Conservation (phyloP, 75 land plant genomes). For the Pinus tabuliformis region DNA sequence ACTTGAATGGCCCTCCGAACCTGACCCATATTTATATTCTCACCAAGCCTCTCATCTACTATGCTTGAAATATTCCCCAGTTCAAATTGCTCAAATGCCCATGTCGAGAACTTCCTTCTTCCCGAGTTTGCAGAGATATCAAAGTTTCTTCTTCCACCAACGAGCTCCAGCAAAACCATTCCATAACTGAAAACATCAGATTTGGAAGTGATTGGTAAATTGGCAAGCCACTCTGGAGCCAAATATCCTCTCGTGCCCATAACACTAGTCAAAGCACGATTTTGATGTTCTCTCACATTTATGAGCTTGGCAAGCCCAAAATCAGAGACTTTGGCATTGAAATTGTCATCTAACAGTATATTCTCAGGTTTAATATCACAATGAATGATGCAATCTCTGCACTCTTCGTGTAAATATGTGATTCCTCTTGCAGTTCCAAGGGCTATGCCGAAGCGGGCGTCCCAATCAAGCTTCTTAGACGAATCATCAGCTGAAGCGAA, state of each 20-base stretch:
- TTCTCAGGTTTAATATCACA: constrained; percentile 97
- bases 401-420: constrained; percentile 29
- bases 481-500: background rate
- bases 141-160: constrained; percentile 72
- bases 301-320: constrained; percentile 78
- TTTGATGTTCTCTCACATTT: constrained; percentile 53
- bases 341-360: constrained; percentile 74
- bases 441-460: constrained; percentile 24
- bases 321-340: constrained; percentile 81
- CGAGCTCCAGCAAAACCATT: constrained; percentile 81
- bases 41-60: constrained; percentile 49
- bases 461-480: constrained; percentile 19
- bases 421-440: constrained; percentile 32
- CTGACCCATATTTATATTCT: constrained; percentile 43
- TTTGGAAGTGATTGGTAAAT: constrained; percentile 71
- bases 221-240: constrained; percentile 89
- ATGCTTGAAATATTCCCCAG: constrained; percentile 47
- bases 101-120: constrained; percentile 55
- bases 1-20: constrained; percentile 45
- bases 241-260: constrained; percentile 77
- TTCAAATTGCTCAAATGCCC: constrained; percentile 84
- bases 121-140: constrained; percentile 49
- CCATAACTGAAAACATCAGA: constrained; percentile 84
- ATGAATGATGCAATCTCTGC: constrained; percentile 76
- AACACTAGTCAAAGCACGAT: constrained; percentile 36